Conservation (phyloP, 352 stramenopile species). For the Phytophthora quininea region DNA sequence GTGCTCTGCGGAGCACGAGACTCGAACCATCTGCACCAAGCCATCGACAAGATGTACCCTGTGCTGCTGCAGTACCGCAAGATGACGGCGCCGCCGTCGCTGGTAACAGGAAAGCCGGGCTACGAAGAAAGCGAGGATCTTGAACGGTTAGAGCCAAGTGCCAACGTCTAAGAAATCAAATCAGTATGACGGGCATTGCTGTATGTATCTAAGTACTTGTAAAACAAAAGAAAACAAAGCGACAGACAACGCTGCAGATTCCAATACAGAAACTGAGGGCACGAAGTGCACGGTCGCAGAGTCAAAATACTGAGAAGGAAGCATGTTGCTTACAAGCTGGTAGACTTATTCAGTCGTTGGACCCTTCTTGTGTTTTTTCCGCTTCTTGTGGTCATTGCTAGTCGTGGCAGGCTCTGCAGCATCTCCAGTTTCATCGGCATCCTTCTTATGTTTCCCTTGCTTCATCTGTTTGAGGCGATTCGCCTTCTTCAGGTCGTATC, state of each 20-base stretch:
- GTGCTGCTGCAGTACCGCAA: conserved; percentile 74
- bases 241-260: conserved; percentile 2
- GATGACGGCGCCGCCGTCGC: conserved; percentile 74
- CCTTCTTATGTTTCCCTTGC: conserved; percentile 30
- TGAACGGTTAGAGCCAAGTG: conserved; percentile 64
- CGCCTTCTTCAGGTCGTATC: conserved; percentile 87
- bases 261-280: no score
- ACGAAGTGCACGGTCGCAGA: no score
- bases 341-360: conserved; percentile 22
- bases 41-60: conserved; percentile 76
- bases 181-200: conserved; percentile 30
- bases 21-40: conserved; percentile 59
- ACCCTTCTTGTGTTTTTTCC: conserved; percentile 38
- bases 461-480: conserved; percentile 73
- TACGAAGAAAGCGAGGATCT: conserved; percentile 74
- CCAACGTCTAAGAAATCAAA: conserved; percentile 48
- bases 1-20: conserved; percentile 97
- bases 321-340: no score
- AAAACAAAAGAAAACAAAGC: conserved; percentile 25
- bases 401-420: conserved; percentile 10
- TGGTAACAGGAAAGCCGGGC: conserved; percentile 70
- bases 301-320: no score
- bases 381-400: conserved; percentile 19
- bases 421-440: conserved; percentile 18
- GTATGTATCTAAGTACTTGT: conserved; percentile 25